Evolutionary conservation across 1,284 basidiomycete genomes (phyloP), one percentile per base, ranked within the genome.

Genomic region (Heterobasidion parviporum): DNA sequence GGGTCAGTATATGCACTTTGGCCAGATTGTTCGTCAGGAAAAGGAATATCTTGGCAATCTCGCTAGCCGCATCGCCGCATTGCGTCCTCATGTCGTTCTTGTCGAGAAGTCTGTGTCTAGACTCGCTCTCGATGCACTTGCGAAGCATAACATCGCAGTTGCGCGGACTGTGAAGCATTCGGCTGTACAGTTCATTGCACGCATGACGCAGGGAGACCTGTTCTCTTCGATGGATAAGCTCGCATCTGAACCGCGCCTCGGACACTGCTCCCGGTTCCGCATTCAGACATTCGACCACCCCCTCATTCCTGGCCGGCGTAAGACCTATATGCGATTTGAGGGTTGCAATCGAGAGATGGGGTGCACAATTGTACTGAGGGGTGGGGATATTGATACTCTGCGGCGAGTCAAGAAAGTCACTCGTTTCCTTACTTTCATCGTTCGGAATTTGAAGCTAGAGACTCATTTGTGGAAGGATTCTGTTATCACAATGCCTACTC

Each of bases 251-350:
- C 94, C 95, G 5, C 85, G 85, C 50, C 75, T 99, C 32, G 97
- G 97, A 1, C 87, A 96, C 62, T 98, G 95, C 66, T 76, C 82
- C n/a, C 81, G 83, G 33, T 96, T 95, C 68, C 80, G 85, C 47
- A 82, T 98, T 18, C 93, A 98, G 70, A 98, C 96, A 0, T 98
- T 92, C 69, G 94, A 98, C 64, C 94, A 98, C 69, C 82, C 84
- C 6, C 75, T 94, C 36, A 96, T 98, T 43, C 93, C 95, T 8
- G 94, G 92, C 14, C 81, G 82, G 44, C 80, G 96, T 55, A 99
- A 99, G 75, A 94, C 94, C 1, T 90, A 94, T 66, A 95, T 99
- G 92, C 87, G 96, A 1, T 98, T 99, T 65, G 94, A 97, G 69
- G 97, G 96, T 0, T 96, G 94, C 64, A 88, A 84, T 64, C 82